These are phyloP conservation scores for Fomitiporia mediterranea DNA, from an alignment of 1,284 basidiomycete species.

Conservation along the genomic window DNA sequence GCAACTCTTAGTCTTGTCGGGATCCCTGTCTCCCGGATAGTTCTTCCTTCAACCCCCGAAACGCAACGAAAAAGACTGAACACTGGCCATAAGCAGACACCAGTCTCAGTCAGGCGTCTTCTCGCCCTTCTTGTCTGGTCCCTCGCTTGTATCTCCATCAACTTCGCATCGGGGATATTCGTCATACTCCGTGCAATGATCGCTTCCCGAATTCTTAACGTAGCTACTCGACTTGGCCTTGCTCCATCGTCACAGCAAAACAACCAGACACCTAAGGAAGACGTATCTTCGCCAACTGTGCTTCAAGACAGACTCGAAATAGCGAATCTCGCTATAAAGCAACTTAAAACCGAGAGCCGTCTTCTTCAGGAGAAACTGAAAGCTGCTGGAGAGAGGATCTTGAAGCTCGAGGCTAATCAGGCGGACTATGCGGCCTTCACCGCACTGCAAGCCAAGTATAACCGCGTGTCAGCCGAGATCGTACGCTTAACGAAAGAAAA, in stretches of 20 bases:
- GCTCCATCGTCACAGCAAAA: not conserved
- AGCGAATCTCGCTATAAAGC: slow-evolving; percentile 1
- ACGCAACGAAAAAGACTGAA: not conserved
- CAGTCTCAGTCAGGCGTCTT: not conserved
- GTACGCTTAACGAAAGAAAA: not conserved
- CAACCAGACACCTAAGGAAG: not conserved
- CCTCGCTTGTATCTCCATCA: slow-evolving; percentile 2
- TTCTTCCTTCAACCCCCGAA: not conserved
- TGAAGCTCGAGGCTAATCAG: not conserved
- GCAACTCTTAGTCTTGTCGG: not conserved
- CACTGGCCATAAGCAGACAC: too few relatives aligned
- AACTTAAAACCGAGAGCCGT: not conserved
- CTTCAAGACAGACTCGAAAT: not conserved
- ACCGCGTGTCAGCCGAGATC: not conserved
- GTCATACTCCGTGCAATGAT: not conserved
- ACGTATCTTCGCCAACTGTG: not conserved
- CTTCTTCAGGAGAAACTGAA: not conserved
- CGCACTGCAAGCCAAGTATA: not conserved
- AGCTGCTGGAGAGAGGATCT: not conserved
- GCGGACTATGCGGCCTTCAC: not conserved
- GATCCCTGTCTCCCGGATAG: not conserved
- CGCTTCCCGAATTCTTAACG: not conserved
- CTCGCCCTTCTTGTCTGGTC: not conserved
- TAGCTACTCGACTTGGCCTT: not conserved
- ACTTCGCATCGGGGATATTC: not conserved